Evolutionary conservation across 345 rosid genomes (phyloP), one percentile per base, ranked within the genome.

Genomic region (Streptanthus diversifolius): DNA sequence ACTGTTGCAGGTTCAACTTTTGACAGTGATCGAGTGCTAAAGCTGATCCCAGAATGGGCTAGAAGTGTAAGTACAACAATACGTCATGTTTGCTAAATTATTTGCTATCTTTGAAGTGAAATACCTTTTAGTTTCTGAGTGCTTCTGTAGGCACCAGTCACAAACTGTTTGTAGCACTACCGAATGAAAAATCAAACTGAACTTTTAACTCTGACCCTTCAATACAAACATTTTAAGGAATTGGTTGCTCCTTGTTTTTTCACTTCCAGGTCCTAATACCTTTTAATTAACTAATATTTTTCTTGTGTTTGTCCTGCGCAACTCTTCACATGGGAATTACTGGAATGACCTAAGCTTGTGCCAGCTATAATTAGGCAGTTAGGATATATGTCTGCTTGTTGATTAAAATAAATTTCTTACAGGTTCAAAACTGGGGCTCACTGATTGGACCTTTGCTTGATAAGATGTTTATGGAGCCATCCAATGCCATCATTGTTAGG

Each of bases 391-490:
- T 63, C 25, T 66, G 24, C 30, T 40, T 30, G 7, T 68, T 74
- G 25, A 53, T 62, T 68, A 62, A 40, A 36, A 36, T 74, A 63
- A 72, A 53, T 48, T 51, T 66, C 54, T 74, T 63, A 27, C 80
- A 93, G 97, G 96, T 90, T 55, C 80, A 81, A 74, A 88, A 88
- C 77, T 90, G 98, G 97, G 81, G 72, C 27, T 37, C 77, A 64
- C 79, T 88, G 74, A 80, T 83, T 63, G 89, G 79, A 32, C 82
- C 90, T 32, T 70, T 93, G 80, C 81, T 90, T 61, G 89, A 87
- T 61, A 90, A 93, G 88, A 84, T 93, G 93, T 90, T 88, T 77
- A 70, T 81, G 14, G 93, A 93, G 83, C 98, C 98, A 78, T 82
- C 90, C 76, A 93, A 93, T 86, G 87, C 92, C 30, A 84, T 74